Base-by-base conservation (phyloP, 148 eudicot species). In the Rhododendron williamsianum region DNA sequence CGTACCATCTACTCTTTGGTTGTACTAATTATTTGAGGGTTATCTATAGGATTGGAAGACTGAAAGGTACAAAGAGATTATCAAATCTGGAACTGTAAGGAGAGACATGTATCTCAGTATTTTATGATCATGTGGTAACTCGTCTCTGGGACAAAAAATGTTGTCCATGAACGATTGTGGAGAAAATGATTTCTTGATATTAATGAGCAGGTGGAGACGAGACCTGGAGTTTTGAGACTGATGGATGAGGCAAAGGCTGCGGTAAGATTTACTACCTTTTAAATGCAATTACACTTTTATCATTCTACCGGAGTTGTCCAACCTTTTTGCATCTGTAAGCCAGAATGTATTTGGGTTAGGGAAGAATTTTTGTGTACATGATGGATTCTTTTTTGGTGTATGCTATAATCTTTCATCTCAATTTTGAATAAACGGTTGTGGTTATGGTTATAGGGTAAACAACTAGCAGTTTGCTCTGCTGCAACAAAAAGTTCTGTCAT, bases 401-500 rank as follows among this genome's bases (percentile, higher is more conserved):
- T 11, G 21, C 19, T 5, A 21, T 38, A 11, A n/a, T 23, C 36
- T 41, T 80, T 41, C 9, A 19, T 49, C 36, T 52, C 33, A 51
- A 21, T 21, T 51, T 48, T 45, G 35, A 76, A 36, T 63, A 46
- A 80, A 58, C 19, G 52, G 6, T 54, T 58, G 35, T 46, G 45
- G 38, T 52, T 82, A 27, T 52, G 16, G 8, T 65, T 85, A 80
- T 82, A 97, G 99, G 98, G 99, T 36, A 97, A 90, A 89, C 87
- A 90, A 89, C 86, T 97, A 76, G 98, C 99, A 23, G 96, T 97
- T 85, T 97, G 99, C 91, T 97, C 99, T 85, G 99, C 99, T 84
- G 99, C 99, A 92, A 97, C 99, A 60, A 97, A 97, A 84, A 95
- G 98, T 87, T 97, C 99, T 81, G 99, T 97, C 81, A 84, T 97